Conservation (phyloP, 352 stramenopile genomes). For the Pythium pyrilobum region DNA sequence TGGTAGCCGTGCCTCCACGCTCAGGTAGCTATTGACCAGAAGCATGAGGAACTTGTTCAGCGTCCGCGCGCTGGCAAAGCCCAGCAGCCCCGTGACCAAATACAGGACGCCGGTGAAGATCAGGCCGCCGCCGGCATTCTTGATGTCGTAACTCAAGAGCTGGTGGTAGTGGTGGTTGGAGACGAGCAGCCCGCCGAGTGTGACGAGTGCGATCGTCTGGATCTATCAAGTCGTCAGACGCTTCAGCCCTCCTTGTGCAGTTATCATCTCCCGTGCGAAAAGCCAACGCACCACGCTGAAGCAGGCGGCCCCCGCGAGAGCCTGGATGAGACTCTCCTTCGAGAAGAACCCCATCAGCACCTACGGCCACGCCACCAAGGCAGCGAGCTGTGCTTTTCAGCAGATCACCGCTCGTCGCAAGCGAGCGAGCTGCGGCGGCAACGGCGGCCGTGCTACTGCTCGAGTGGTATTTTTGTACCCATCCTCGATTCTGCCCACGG, state of each 20-base stretch:
- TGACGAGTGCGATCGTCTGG: conserved; percentile 48
- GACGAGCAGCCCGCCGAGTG: conserved; percentile 41
- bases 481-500: neutral
- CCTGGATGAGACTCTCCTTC: conserved; percentile 65
- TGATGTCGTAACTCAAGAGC: conserved; percentile 41
- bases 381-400: neutral
- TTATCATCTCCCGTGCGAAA: neutral
- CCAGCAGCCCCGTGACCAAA: conserved; percentile 33
- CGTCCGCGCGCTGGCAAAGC: conserved; percentile 44
- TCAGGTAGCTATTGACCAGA: conserved; percentile 22
- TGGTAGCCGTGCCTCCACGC: too few relatives aligned
- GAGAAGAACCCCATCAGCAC: conserved; percentile 46
- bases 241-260: too few relatives aligned
- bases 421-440: neutral
- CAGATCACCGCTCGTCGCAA: neutral
- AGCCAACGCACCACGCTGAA: conserved; percentile 42
- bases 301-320: conserved; percentile 47
- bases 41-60: conserved; percentile 80
- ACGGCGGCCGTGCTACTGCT: too few relatives aligned
- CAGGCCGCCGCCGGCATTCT: conserved; percentile 53
- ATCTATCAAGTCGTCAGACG: too few relatives aligned
- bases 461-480: neutral
- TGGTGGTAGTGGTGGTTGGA: conserved; percentile 59
- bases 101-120: conserved; percentile 68
- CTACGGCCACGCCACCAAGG: neutral